Conservation (phyloP, 306 rosid genomes). For the Dryas alaskensis region DNA sequence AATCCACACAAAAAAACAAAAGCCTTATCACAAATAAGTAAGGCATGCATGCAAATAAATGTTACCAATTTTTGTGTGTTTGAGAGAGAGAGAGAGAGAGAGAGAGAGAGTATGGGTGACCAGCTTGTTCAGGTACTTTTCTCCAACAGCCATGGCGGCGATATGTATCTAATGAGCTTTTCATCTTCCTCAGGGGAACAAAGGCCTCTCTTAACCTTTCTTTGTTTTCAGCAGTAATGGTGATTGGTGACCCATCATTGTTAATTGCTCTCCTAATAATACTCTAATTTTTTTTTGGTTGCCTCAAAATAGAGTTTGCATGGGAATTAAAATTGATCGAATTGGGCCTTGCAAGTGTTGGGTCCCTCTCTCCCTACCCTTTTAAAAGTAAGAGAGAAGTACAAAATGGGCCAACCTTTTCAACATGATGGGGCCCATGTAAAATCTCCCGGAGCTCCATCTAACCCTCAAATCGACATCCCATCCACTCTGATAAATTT, state of each 20-base stretch:
- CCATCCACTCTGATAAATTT: constrained; percentile 22
- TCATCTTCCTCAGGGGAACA: constrained; percentile 99
- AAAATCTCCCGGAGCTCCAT: not conserved
- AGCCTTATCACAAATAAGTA: not conserved
- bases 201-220: constrained; percentile 96
- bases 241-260: constrained; percentile 23
- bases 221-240: constrained; percentile 98
- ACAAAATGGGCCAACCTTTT: not conserved
- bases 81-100: not conserved
- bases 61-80: too few species aligned
- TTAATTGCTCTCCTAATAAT: too few species aligned
- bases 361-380: constrained; percentile 1
- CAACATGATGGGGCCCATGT: not conserved
- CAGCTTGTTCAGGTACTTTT: constrained; percentile 97
- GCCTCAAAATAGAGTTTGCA: not conserved
- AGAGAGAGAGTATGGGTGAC: constrained; percentile 22
- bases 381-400: not conserved
- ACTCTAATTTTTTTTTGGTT: too few species aligned
- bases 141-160: constrained; percentile 99
- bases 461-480: constrained; percentile 13
- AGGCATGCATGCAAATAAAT: not conserved
- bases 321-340: not conserved
- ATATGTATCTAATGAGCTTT: constrained; percentile 82
- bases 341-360: not conserved
- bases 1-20: not conserved